Evolutionary conservation across 257 asterid species (phyloP).

Genomic region (Hygrophila difformis): DNA sequence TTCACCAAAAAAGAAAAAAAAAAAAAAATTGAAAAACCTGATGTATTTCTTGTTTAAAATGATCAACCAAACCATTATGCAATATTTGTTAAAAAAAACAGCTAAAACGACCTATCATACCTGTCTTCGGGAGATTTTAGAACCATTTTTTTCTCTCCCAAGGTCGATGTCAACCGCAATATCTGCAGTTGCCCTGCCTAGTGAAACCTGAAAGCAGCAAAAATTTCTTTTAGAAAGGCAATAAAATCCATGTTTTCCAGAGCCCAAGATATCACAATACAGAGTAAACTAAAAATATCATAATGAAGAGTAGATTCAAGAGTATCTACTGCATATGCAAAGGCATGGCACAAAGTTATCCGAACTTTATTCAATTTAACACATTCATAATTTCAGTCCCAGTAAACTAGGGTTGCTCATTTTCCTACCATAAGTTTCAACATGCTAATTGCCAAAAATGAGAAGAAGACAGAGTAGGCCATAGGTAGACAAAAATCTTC

Average conservation of each 20-base stretch:
- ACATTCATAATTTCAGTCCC: too few species aligned
- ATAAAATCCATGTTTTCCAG: slow-evolving; percentile 8
- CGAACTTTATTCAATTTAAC: too few species aligned
- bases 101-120: slow-evolving; percentile 19
- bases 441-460: too few species aligned
- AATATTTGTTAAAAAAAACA: neutral
- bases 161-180: slow-evolving; percentile 67
- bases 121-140: slow-evolving; percentile 77
- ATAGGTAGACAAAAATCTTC: neutral
- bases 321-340: too few species aligned
- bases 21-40: neutral
- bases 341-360: too few species aligned
- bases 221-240: slow-evolving; percentile 8
- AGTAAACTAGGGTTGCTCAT: too few species aligned
- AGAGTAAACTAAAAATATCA: neutral
- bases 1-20: neutral
- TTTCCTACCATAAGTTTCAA: too few species aligned
- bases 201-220: slow-evolving; percentile 45
- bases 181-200: slow-evolving; percentile 66
- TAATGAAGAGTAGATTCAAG: too few species aligned
- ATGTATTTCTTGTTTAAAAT: too few species aligned
- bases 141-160: slow-evolving; percentile 48
- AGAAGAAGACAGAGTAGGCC: slow-evolving; percentile 8
- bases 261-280: neutral
- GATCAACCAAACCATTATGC: too few species aligned